These are phyloP conservation scores for Xylaria sp. DNA, from an alignment of 2,329 filamentous ascomycete species.

Conservation along the genomic window DNA sequence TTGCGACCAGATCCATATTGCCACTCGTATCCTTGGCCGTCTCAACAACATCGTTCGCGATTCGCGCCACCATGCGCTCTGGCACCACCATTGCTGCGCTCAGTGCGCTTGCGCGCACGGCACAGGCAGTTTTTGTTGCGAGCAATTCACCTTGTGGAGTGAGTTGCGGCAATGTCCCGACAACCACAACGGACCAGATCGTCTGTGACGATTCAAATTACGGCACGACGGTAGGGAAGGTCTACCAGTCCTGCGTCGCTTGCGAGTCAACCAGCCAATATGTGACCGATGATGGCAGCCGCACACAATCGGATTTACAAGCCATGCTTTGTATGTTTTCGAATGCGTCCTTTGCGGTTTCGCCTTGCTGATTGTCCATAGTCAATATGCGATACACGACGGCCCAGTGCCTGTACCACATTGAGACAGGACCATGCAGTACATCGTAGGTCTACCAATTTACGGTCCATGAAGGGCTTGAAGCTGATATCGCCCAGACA, in stretches of 20 bases:
- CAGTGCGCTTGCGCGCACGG: slow-evolving; percentile 18
- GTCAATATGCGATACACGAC: slow-evolving; percentile 68
- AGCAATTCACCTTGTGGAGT: slow-evolving; percentile 58
- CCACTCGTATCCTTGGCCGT: slow-evolving; percentile 13
- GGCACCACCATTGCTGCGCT: slow-evolving; percentile 16
- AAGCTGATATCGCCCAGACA: slow-evolving; percentile 53
- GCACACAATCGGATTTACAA: slow-evolving; percentile 59
- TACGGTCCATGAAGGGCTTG: not conserved
- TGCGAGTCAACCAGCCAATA: slow-evolving; percentile 64
- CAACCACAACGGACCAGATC: slow-evolving; percentile 59
- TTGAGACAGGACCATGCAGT: slow-evolving; percentile 58
- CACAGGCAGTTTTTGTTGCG: slow-evolving; percentile 27
- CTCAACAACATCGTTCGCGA: slow-evolving; percentile 1
- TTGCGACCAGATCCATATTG: not conserved
- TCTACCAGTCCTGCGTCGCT: slow-evolving; percentile 62
- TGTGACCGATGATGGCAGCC: slow-evolving; percentile 49
- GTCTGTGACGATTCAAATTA: slow-evolving; percentile 58
- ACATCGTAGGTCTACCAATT: slow-evolving; percentile 57
- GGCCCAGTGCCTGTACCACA: slow-evolving; percentile 64
- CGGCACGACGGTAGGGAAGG: slow-evolving; percentile 54
- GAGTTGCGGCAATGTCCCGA: slow-evolving; percentile 64
- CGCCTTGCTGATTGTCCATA: slow-evolving; percentile 45
- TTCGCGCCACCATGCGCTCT: slow-evolving; percentile 19
- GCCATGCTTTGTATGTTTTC: slow-evolving; percentile 63
- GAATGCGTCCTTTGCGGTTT: not conserved